A percentile compares a stretch with the other conserved stretches of the same genome.
Conservation (phyloP, 306 rosid genomes). For the Begonia peltatifolia region DNA sequence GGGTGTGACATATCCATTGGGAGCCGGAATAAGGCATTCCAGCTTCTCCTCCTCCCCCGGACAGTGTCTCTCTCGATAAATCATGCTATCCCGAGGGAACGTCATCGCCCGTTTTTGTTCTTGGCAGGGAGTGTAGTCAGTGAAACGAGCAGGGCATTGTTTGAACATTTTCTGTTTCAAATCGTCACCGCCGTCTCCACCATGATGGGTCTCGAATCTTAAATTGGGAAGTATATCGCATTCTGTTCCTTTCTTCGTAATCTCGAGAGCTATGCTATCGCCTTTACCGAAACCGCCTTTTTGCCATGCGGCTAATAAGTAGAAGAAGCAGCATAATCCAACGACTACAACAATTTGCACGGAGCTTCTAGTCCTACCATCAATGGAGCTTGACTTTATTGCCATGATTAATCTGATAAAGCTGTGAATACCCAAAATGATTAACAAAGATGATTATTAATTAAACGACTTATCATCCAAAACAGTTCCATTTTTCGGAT, state of each 20-base stretch:
- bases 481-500: no score
- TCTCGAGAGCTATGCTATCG: slow-evolving; percentile 38
- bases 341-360: slow-evolving; percentile 41
- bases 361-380: slow-evolving; percentile 41
- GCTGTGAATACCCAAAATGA: no score
- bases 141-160: slow-evolving; percentile 15
- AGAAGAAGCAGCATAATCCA: slow-evolving; percentile 49
- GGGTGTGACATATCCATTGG: slow-evolving; percentile 47
- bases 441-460: no score
- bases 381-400: slow-evolving; percentile 25
- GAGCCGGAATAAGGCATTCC: slow-evolving; percentile 49
- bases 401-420: slow-evolving; percentile 32
- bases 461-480: no score
- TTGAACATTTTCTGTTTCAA: slow-evolving; percentile 17
- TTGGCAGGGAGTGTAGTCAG: slow-evolving; percentile 51
- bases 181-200: slow-evolving; percentile 29
- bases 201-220: slow-evolving; percentile 47
- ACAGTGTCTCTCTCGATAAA: slow-evolving; percentile 46
- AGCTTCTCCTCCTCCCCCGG: slow-evolving; percentile 37
- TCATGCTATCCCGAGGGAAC: slow-evolving; percentile 39
- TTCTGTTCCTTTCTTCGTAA: slow-evolving; percentile 23
- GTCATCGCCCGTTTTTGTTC: slow-evolving; percentile 49
- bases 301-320: slow-evolving; percentile 47
- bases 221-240: slow-evolving; percentile 25
- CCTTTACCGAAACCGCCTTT: slow-evolving; percentile 56